Evolutionary conservation across 345 rosid genomes (phyloP), one percentile per base, ranked within the genome.

Genomic region (Rhodamnia rubescens): DNA sequence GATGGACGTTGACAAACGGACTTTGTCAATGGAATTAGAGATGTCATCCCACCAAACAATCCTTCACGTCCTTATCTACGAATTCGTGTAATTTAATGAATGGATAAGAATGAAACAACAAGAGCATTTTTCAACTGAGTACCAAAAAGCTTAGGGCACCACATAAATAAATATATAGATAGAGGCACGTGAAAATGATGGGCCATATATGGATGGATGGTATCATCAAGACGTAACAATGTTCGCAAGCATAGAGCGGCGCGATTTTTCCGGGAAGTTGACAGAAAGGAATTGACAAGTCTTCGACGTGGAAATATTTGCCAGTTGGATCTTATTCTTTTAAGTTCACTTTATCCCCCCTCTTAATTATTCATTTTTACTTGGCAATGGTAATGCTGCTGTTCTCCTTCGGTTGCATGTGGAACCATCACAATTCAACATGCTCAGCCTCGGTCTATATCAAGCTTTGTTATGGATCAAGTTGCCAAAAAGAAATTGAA

Each of bases 21-120:
- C 75, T 14, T 32, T 18, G 44, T 69, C 12, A 1, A 69, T 11
- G 47, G 7, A 18, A 36, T 32, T 10, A 8, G 0, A 32, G 2
- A 7, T 8, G 7, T 18, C 24, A 16, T 69, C 78, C 12, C 47
- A 16, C 44, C 78, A 32, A n/a, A 32, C 47, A 18, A 69, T 21
- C 3, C 0, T 22, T 69, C 78, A 32, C 12, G 3, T 32, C 21
- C 16, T 6, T 0, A 14, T 14, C 40, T 2, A 29, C 2, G 11
- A 29, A 27, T 27, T 61, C 42, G 47, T 16, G 44, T 11, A 2
- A 69, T 32, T 32, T 16, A 32, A 69, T 32, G 78, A 64, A 32
- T 32, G 78, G 78, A 64, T 13, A 12, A 64, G 1, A 64, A 32
- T 8, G 44, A 32, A 32, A 32, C 44, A 64, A 32, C 78, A 11